A percentile compares a stretch with the other conserved stretches of the same genome.
Conservation (phyloP, 2,329 filamentous ascomycete species). For the Pezicula neosporulosa region DNA sequence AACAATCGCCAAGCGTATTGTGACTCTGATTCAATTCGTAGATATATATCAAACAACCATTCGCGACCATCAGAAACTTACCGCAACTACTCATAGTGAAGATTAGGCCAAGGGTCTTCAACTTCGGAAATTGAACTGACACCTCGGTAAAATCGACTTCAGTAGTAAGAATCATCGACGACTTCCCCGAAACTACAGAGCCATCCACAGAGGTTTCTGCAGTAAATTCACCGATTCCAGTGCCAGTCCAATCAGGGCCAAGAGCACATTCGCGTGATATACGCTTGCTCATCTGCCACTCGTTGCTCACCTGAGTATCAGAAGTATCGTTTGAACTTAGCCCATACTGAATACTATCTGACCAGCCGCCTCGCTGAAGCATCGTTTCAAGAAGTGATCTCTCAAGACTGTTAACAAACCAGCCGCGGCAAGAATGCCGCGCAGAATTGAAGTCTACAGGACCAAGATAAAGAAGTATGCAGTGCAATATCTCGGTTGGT, state of each 20-base stretch:
- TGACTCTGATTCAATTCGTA: slow-evolving; percentile 37
- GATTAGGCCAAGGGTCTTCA: slow-evolving; percentile 17
- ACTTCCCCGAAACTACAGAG: slow-evolving; percentile 2
- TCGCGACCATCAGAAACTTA: slow-evolving; percentile 52
- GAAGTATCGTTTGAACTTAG: slow-evolving; percentile 17
- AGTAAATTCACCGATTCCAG: slow-evolving; percentile 15
- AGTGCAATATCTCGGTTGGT: slow-evolving; percentile 34
- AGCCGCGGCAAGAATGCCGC: slow-evolving; percentile 54
- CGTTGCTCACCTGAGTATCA: slow-evolving; percentile 13
- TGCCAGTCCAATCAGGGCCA: slow-evolving; percentile 24
- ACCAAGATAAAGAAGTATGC: slow-evolving; percentile 30
- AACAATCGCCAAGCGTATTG: neutral
- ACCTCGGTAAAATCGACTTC: slow-evolving; percentile 34
- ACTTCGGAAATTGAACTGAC: slow-evolving; percentile 20
- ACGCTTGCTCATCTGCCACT: slow-evolving; percentile 37
- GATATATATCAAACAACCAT: slow-evolving; percentile 51
- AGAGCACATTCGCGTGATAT: slow-evolving; percentile 38
- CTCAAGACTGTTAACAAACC: slow-evolving; percentile 57
- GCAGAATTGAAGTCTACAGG: slow-evolving; percentile 53
- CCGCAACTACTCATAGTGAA: slow-evolving; percentile 51
- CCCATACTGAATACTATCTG: slow-evolving; percentile 34
- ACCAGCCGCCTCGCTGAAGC: slow-evolving; percentile 54
- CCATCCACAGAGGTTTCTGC: slow-evolving; percentile 1
- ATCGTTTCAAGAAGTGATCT: slow-evolving; percentile 45
- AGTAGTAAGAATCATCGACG: slow-evolving; percentile 30